Conservation (phyloP, 805 yeast species). For the Zygoascus bituminiphila region DNA sequence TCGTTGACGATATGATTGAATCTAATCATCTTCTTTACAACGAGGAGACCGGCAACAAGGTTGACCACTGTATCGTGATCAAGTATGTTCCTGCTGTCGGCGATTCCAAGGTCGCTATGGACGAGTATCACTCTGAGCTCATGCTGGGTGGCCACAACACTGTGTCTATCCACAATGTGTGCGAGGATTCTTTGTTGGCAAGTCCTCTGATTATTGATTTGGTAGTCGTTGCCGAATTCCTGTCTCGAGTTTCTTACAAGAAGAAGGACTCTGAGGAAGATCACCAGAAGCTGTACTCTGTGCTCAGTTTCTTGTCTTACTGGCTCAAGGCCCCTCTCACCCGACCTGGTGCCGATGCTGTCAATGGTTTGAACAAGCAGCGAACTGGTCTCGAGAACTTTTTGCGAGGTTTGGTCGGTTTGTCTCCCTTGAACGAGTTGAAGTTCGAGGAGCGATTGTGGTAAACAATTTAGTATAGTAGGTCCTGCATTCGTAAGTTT, state of each 20-base stretch:
- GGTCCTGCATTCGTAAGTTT: no score
- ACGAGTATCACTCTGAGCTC: conserved; percentile 91
- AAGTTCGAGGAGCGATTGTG: conserved; percentile 85
- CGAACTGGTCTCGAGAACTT: conserved; percentile 87
- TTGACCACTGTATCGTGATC: conserved; percentile 93
- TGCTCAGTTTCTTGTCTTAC: conserved; percentile 78
- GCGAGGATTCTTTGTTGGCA: conserved; percentile 92
- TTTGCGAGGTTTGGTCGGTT: conserved; percentile 80
- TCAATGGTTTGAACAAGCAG: conserved; percentile 92
- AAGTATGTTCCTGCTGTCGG: conserved; percentile 92
- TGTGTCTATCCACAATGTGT: conserved; percentile 87
- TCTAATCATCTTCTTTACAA: conserved; percentile 80
- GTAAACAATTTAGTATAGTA: conserved; percentile 12
- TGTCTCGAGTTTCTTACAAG: conserved; percentile 76
- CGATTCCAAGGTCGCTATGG: conserved; percentile 97
- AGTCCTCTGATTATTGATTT: conserved; percentile 90
- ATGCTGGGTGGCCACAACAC: conserved; percentile 98
- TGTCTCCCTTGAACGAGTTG: conserved; percentile 83
- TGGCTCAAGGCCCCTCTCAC: conserved; percentile 97
- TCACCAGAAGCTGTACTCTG: conserved; percentile 69
- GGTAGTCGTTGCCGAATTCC: conserved; percentile 82
- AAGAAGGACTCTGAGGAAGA: conserved; percentile 39
- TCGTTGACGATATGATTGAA: conserved; percentile 88
- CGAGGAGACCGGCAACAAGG: conserved; percentile 62
- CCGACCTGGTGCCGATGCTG: conserved; percentile 81